These are phyloP conservation scores for Candida multigemmis DNA, from an alignment of 805 yeast genomes.

Conservation along the genomic window DNA sequence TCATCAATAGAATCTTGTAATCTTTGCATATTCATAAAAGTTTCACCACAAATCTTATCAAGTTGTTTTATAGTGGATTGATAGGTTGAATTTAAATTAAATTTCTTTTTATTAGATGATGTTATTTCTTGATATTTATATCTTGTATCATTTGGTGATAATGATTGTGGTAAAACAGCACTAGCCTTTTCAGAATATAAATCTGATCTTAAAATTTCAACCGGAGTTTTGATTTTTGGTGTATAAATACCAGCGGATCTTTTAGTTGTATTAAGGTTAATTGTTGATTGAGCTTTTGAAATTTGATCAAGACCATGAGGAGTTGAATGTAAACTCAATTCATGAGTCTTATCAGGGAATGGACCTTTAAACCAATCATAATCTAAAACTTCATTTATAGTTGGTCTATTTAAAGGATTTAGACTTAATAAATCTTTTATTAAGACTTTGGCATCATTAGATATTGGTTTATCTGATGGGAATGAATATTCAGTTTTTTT, in stretches of 20 bases:
- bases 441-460: constrained; percentile 63
- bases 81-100: constrained; percentile 30
- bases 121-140: constrained; percentile 74
- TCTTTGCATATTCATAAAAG: constrained; percentile 30
- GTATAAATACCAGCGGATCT: constrained; percentile 53
- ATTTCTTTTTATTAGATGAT: constrained; percentile 19
- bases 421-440: constrained; percentile 67
- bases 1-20: constrained; percentile 29
- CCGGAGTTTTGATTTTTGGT: constrained; percentile 49
- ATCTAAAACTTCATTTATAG: constrained; percentile 66
- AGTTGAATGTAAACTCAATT: constrained; percentile 49
- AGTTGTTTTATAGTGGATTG: constrained; percentile 28
- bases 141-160: constrained; percentile 89
- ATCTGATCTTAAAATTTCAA: constrained; percentile 61
- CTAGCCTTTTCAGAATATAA: constrained; percentile 60
- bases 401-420: constrained; percentile 76
- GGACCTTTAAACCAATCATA: constrained; percentile 84
- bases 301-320: constrained; percentile 52
- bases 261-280: constrained; percentile 61
- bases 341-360: constrained; percentile 66
- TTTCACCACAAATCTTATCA: constrained; percentile 27
- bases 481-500: constrained; percentile 72
- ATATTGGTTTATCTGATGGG: constrained; percentile 62
- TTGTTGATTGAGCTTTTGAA: constrained; percentile 50
- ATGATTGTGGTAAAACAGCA: constrained; percentile 73